Conservation (phyloP, 108 stramenopile species). For the Chaetoceros tenuissimus region DNA sequence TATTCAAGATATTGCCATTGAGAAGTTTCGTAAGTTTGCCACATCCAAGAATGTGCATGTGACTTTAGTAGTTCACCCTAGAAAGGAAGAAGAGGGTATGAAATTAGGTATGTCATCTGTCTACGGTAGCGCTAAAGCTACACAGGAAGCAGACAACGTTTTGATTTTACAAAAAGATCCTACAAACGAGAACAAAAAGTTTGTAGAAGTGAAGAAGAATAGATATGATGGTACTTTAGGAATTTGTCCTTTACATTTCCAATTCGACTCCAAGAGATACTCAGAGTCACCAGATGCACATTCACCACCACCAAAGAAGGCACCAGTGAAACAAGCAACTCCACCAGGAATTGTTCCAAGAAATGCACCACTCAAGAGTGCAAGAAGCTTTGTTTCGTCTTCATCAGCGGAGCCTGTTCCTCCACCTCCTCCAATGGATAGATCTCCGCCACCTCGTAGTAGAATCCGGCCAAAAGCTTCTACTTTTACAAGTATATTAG, state of each 20-base stretch:
- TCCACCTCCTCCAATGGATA: too few species aligned
- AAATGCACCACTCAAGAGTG: too few species aligned
- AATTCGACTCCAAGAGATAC: constrained; percentile 67
- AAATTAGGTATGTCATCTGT: constrained; percentile 78
- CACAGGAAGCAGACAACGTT: constrained; percentile 99
- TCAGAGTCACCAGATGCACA: constrained; percentile 33
- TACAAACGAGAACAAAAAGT: constrained; percentile 57
- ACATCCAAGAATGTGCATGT: constrained; percentile 93
- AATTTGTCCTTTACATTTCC: constrained; percentile 62
- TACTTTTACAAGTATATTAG: too few species aligned
- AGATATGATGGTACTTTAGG: constrained; percentile 94
- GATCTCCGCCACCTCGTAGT: too few species aligned
- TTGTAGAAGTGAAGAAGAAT: constrained; percentile 96
- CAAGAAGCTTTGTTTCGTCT: too few species aligned
- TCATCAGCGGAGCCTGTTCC: too few species aligned
- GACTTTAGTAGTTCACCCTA: constrained; percentile 93
- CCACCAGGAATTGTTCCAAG: too few species aligned
- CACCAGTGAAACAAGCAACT: too few species aligned
- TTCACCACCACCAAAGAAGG: too few species aligned
- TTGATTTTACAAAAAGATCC: constrained; percentile 87
- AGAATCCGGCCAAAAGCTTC: too few species aligned
- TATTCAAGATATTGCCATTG: constrained; percentile 89
- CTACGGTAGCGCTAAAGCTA: constrained; percentile 95
- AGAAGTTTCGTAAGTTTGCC: constrained; percentile 95
- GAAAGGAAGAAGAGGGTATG: constrained; percentile 88